Evolutionary conservation across 2,329 filamentous ascomycete species (phyloP), one percentile per base, ranked within the genome.

Genomic region (Xylariomycetidae sp.): DNA sequence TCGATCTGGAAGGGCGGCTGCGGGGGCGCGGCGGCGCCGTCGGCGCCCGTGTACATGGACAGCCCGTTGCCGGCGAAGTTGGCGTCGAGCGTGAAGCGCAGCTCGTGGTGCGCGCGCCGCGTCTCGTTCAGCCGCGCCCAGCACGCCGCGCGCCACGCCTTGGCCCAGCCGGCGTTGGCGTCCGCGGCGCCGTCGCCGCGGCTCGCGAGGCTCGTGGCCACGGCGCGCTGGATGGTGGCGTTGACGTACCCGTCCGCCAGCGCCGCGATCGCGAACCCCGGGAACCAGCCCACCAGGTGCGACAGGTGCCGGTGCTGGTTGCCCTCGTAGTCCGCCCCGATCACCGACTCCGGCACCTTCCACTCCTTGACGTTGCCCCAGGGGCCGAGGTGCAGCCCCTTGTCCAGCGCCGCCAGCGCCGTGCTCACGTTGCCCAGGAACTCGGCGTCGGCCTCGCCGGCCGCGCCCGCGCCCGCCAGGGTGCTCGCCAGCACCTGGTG

Each of bases 81-180:
- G 23, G 60, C 50, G 15, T 61, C 53, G 12, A 74, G 63, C 2
- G 70, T 63, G 24, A 67, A 67, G 5, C 62, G 57, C 12, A 74
- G 52, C 35, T 72, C 60, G 13, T 59, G 59, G 40, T 76, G 63
- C 0, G 74, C 70, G 35, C 52, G 41, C 0, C 62, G 61, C 0
- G 70, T 70, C 8, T 73, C 59, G 34, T 75, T 74, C 0, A 77
- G 56, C 0, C 68, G 52, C 0, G 71, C 70, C 72, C 72, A 77
- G 50, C 69, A 74, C 0, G 73, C 71, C 0, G 64, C 52, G 0
- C 74, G 65, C 73, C 73, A 76, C 1, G 76, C 66, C 39, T 77
- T 77, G 13, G 62, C 69, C 74, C 73, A 77, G 0, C 72, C 73
- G 0, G 72, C 61, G 40, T 77, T 70, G 1, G 67, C 61, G 31